These are phyloP conservation scores for Pholiota conissans DNA, from an alignment of 768 basidiomycete genomes.

Conservation along the genomic window DNA sequence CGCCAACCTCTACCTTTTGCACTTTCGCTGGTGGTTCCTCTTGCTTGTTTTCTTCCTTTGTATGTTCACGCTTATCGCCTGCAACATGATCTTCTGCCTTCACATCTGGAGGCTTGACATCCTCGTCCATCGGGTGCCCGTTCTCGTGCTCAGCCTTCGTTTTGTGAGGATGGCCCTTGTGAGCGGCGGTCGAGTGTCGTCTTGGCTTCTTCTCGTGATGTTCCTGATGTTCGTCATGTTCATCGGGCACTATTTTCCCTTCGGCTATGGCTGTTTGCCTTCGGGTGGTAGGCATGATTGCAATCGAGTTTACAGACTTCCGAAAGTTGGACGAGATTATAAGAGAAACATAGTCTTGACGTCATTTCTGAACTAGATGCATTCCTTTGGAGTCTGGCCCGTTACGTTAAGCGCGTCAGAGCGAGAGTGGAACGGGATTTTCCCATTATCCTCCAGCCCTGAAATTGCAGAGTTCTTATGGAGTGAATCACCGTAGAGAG, in stretches of 20 bases:
- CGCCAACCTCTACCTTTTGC: slow-evolving; percentile 24
- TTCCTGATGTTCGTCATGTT: slow-evolving; percentile 2
- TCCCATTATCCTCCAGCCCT: too few relatives aligned
- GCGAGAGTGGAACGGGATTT: too few relatives aligned
- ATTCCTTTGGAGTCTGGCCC: not conserved
- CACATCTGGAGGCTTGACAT: not conserved
- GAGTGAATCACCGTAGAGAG: too few relatives aligned
- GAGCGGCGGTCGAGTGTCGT: not conserved
- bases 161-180: not conserved
- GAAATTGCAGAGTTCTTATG: too few relatives aligned
- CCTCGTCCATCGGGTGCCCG: slow-evolving; percentile 1
- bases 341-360: not conserved
- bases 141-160: slow-evolving; percentile 9
- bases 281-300: slow-evolving; percentile 36
- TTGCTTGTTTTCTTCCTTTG: not conserved
- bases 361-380: not conserved
- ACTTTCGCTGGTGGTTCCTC: slow-evolving; percentile 24
- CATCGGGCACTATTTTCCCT: slow-evolving; percentile 12
- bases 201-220: not conserved
- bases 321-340: not conserved
- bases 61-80: not conserved
- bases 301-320: too few relatives aligned
- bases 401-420: too few relatives aligned
- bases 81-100: not conserved
- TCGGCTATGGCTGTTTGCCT: slow-evolving; percentile 18